phyloP scores from a whole-genome alignment of 129 eudicot genomes.

The Centella asiatica region DNA sequence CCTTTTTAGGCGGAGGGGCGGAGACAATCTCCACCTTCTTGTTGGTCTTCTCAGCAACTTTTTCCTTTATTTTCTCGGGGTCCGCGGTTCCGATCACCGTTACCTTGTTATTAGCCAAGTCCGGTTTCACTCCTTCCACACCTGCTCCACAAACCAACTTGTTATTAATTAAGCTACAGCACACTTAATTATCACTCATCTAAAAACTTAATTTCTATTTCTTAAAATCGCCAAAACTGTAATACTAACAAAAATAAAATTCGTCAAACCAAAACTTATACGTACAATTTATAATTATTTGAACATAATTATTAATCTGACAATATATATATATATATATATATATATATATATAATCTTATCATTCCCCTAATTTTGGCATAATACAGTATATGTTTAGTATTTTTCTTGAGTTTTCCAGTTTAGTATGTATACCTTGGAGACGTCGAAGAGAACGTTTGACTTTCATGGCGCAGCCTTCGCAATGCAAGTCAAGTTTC shows the following conservation, averaged over 20 bases:
- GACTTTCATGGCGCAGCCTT: constrained; percentile 89
- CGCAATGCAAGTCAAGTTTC: constrained; percentile 88
- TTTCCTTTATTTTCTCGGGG: constrained; percentile 48
- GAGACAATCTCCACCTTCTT: constrained; percentile 81
- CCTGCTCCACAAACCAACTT: constrained; percentile 23
- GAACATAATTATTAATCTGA: no score
- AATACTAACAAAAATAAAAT: no score
- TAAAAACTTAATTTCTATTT: neutral
- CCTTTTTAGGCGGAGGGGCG: constrained; percentile 73
- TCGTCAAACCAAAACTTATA: no score
- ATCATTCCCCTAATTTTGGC: no score
- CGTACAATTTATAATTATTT: no score
- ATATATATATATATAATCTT: no score
- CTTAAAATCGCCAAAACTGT: no score
- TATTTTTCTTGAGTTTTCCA: no score
- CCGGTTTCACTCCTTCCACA: constrained; percentile 68
- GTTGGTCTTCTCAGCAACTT: constrained; percentile 60
- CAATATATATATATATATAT: no score
- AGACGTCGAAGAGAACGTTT: constrained; percentile 41
- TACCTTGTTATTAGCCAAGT: constrained; percentile 37
- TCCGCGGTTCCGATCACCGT: constrained; percentile 68
- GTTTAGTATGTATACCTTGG: constrained; percentile 33
- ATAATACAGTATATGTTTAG: no score
- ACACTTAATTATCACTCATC: neutral
- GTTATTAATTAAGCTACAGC: neutral